Percentiles rank a stretch among this genome's conserved stretches.
Conservation (phyloP, 208 protist species). For the Acanthamoeba royreba region DNA sequence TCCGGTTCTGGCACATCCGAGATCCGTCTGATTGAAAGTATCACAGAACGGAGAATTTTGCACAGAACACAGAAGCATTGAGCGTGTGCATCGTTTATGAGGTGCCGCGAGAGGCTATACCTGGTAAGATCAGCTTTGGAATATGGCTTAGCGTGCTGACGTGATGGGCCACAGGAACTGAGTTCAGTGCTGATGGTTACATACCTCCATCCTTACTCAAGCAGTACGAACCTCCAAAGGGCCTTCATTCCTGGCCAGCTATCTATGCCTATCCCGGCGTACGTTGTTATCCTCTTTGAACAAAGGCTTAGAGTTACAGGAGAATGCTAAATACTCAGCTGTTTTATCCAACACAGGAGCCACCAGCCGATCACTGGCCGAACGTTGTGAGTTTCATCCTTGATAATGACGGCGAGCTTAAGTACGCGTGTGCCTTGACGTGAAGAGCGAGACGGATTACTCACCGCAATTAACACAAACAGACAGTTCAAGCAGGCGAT, state of each 20-base stretch:
- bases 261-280: conserved; percentile 6
- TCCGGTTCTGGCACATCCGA: not conserved
- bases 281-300: not conserved
- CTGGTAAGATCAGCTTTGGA: too few species aligned
- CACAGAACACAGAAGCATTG: not conserved
- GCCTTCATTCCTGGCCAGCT: not conserved
- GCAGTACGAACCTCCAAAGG: not conserved
- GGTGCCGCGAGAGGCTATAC: not conserved
- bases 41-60: not conserved
- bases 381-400: conserved; percentile 10
- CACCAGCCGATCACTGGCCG: not conserved
- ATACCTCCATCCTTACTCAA: not conserved
- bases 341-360: not conserved
- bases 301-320: not conserved
- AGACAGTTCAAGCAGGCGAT: not conserved
- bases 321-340: not conserved
- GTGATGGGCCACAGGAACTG: not conserved
- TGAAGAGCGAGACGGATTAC: not conserved
- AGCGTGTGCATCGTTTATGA: conserved; percentile 18
- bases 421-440: not conserved
- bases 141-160: not conserved
- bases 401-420: not conserved
- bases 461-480: not conserved
- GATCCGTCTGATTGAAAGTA: not conserved
- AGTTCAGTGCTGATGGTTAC: not conserved